Evolutionary conservation across 2,329 filamentous ascomycete genomes (phyloP).

Genomic region (Alternaria burnsii): DNA sequence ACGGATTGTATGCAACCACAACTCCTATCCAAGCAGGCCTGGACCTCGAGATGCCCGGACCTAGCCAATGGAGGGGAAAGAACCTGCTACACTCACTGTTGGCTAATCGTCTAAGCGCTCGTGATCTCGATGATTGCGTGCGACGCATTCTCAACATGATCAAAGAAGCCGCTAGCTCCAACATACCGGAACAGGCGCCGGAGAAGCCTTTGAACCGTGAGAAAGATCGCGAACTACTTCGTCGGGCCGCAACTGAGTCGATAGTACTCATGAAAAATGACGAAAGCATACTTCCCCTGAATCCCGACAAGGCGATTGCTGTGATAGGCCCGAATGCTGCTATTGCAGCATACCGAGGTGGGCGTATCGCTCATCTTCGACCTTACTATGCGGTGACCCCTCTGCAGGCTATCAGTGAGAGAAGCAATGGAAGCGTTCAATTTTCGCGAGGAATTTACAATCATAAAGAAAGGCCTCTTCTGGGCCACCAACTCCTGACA

Average conservation of each 20-base stretch:
- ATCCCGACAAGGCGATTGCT: background rate
- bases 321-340: conserved; percentile 5
- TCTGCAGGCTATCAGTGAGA: background rate
- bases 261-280: conserved; percentile 5
- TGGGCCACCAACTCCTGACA: background rate
- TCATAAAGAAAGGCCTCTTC: background rate
- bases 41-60: conserved; percentile 41
- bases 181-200: background rate
- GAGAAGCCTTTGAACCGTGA: conserved; percentile 57
- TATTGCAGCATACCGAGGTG: background rate
- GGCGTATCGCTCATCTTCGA: background rate
- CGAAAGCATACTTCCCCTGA: background rate
- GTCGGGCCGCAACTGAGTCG: conserved; percentile 24
- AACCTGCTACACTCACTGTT: background rate
- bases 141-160: background rate
- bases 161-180: background rate
- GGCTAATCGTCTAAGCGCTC: conserved; percentile 2
- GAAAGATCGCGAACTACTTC: conserved; percentile 36
- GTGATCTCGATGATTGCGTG: conserved; percentile 50
- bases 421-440: background rate
- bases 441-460: background rate
- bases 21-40: conserved; percentile 29
- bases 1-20: conserved; percentile 23
- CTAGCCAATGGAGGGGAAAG: conserved; percentile 12
- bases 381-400: background rate